Evolutionary conservation across 306 rosid genomes (phyloP), one percentile per base, ranked within the genome.

Genomic region (Fagus sylvatica): DNA sequence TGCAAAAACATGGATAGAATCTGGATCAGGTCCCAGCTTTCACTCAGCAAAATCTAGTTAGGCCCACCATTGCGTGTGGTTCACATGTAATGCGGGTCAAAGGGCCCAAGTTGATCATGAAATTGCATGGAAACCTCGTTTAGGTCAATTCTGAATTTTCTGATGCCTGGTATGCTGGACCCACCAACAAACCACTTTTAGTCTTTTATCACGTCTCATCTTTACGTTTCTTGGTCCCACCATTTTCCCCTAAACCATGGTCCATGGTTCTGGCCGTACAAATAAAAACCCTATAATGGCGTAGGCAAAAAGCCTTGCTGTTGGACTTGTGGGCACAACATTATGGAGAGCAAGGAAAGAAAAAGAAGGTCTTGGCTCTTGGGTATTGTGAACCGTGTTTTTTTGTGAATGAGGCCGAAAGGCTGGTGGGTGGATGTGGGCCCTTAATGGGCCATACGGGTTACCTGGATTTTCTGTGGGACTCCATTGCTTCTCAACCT

Each of bases 271-370:
- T 46, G 32, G 48, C 78, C 79, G 90, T 89, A 84, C 90, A 84
- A 82, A 17, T 16, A 22, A 36, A 49, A 69, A 4, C 53, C 76
- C 53, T 6, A 5, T 80, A 70, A 66, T 80, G 81, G 81, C 75
- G 70, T 33, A 76, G 46, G 82, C 59, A 56, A 37, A 76, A 74
- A 71, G 53, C 71, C 42, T 81, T 65, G 78, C 76, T 82, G 87
- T 70, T 82, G 85, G 87, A 78, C 73, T 72, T 82, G 85, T 87
- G 87, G 88, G 76, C 68, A 59, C 88, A 83, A 66, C 19, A 64
- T 7, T 43, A 6, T 36, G 15, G 54, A 19, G 4, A 15, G 33
- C 7, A 3, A 28, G 12, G 41, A 7, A 61, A 4, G 10, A 1
- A 28, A 61, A 46, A 48, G 37, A 9, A 17, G 9, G 42, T 6